These are phyloP conservation scores for Podospora tetraspora DNA, from an alignment of 495 filamentous ascomycete genomes.

Conservation along the genomic window DNA sequence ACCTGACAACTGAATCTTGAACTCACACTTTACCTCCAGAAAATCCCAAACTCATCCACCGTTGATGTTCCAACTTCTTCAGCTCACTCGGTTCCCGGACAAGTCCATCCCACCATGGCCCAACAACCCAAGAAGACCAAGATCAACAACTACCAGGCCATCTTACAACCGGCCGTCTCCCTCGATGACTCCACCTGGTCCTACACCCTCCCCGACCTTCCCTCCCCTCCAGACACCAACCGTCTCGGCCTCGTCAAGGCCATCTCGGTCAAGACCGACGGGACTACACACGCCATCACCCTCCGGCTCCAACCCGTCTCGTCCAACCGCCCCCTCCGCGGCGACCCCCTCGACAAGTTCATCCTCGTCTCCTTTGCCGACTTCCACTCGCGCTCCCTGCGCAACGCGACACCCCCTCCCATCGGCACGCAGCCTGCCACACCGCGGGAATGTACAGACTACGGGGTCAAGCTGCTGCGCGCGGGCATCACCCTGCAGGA, in stretches of 20 bases:
- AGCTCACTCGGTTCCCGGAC: background rate
- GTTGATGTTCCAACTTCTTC: background rate
- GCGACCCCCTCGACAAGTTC: slow-evolving; percentile 27
- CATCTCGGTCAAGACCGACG: slow-evolving; percentile 29
- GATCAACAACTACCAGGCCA: background rate
- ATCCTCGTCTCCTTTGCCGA: slow-evolving; percentile 38
- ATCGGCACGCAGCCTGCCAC: slow-evolving; percentile 18
- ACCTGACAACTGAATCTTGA: too few relatives aligned
- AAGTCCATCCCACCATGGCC: background rate
- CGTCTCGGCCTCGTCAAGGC: slow-evolving; percentile 30
- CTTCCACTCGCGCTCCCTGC: slow-evolving; percentile 29
- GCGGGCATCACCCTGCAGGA: slow-evolving; percentile 39
- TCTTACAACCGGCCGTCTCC: slow-evolving; percentile 15
- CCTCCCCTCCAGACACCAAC: slow-evolving; percentile 21
- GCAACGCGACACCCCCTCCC: slow-evolving; percentile 21
- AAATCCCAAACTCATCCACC: background rate
- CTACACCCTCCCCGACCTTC: slow-evolving; percentile 29
- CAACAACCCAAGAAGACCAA: background rate
- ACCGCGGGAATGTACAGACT: slow-evolving; percentile 38
- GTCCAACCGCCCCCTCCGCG: slow-evolving; percentile 34
- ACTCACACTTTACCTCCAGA: background rate
- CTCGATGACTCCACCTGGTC: slow-evolving; percentile 30
- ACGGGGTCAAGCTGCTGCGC: slow-evolving; percentile 36
- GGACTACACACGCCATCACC: slow-evolving; percentile 20
- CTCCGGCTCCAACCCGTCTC: slow-evolving; percentile 28